Conservation (phyloP, 2,329 filamentous ascomycete genomes). For the Xylariaceae sp. region DNA sequence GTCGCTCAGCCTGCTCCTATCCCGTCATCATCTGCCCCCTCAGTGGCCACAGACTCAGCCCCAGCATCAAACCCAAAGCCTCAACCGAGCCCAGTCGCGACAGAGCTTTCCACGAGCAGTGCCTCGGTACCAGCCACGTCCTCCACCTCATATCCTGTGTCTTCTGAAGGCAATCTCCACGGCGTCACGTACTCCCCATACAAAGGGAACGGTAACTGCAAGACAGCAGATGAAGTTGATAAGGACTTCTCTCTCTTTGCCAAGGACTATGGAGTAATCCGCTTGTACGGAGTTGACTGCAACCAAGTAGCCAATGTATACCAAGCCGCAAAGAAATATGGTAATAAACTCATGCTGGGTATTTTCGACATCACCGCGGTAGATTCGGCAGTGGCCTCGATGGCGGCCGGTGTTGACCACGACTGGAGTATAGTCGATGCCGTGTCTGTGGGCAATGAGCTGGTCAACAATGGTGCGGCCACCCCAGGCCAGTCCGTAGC, state of each 20-base stretch:
- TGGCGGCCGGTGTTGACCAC: slow-evolving; percentile 57
- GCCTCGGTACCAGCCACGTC: neutral
- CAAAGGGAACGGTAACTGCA: slow-evolving; percentile 59
- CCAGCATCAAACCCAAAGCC: slow-evolving; percentile 15
- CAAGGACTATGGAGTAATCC: slow-evolving; percentile 59
- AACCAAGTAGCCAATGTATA: slow-evolving; percentile 65
- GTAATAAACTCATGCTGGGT: slow-evolving; percentile 71
- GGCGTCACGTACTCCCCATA: slow-evolving; percentile 52
- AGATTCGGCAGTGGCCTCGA: slow-evolving; percentile 53
- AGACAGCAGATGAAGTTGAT: slow-evolving; percentile 60
- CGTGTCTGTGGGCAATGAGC: slow-evolving; percentile 77
- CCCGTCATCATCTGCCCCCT: slow-evolving; percentile 4
- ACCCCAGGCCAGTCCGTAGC: slow-evolving; percentile 53
- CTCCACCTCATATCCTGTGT: slow-evolving; percentile 4
- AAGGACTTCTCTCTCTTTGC: slow-evolving; percentile 59
- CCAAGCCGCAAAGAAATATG: slow-evolving; percentile 59
- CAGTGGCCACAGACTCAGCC: slow-evolving; percentile 7
- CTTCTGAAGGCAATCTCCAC: slow-evolving; percentile 26
- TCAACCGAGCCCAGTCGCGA: slow-evolving; percentile 9
- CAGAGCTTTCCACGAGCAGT: neutral
- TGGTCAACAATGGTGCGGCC: slow-evolving; percentile 63
- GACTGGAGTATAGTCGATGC: slow-evolving; percentile 71
- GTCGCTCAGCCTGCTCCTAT: slow-evolving; percentile 10
- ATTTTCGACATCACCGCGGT: slow-evolving; percentile 64
- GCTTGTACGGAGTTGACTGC: slow-evolving; percentile 80